Conservation (phyloP, 2,329 filamentous ascomycete genomes). For the Cladosporium sp. region DNA sequence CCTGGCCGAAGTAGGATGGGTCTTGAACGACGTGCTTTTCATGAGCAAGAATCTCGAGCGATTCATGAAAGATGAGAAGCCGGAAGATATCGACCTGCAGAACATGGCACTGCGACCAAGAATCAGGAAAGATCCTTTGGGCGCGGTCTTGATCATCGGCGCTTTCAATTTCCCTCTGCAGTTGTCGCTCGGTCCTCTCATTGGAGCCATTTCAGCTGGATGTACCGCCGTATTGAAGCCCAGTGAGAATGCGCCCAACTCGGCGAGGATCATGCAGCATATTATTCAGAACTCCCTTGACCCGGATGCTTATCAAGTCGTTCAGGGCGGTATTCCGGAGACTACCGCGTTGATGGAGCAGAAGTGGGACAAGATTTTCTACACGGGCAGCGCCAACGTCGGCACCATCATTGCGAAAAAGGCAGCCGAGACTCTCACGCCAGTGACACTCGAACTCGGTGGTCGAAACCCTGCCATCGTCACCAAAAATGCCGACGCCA, state of each 20-base stretch:
- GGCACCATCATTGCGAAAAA: constrained; percentile 57
- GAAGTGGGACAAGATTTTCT: constrained; percentile 98
- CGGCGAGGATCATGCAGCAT: constrained; percentile 74
- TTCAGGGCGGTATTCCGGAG: constrained; percentile 79
- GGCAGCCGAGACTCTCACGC: constrained; percentile 60
- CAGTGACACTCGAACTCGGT: constrained; percentile 83
- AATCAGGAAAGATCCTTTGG: constrained; percentile 83
- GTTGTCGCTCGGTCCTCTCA: constrained; percentile 70
- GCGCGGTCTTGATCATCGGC: constrained; percentile 75
- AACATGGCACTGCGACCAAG: constrained; percentile 68
- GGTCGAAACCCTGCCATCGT: constrained; percentile 90
- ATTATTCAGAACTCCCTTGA: constrained; percentile 75
- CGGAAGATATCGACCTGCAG: constrained; percentile 63
- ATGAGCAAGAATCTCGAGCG: constrained; percentile 71
- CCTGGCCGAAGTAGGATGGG: constrained; percentile 72
- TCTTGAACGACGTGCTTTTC: constrained; percentile 76
- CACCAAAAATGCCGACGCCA: constrained; percentile 74
- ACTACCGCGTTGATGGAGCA: constrained; percentile 76
- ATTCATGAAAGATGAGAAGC: constrained; percentile 78
- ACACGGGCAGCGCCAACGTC: constrained; percentile 76
- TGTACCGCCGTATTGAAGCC: constrained; percentile 91
- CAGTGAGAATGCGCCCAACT: constrained; percentile 73
- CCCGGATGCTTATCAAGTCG: constrained; percentile 65
- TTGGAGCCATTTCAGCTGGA: constrained; percentile 88
- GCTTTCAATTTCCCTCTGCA: constrained; percentile 93